These are phyloP conservation scores for Pigoraptor vietnamica DNA, from an alignment of 78 protist species.

Conservation along the genomic window DNA sequence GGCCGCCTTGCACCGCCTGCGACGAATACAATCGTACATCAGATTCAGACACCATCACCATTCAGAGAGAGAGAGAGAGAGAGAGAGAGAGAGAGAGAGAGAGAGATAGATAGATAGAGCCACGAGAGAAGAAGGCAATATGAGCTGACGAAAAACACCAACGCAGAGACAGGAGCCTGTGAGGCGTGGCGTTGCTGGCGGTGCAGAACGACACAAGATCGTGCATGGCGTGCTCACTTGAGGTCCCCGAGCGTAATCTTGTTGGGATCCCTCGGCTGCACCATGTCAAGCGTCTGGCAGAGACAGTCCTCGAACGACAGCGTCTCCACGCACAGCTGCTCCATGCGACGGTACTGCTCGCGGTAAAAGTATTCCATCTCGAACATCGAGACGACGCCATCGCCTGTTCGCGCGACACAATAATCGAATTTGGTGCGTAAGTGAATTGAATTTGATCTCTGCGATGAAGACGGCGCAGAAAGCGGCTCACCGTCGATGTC, in stretches of 20 bases:
- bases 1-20: too few relatives aligned
- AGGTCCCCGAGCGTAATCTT: slow-evolving; percentile 10
- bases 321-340: slow-evolving; percentile 44
- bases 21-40: too few relatives aligned
- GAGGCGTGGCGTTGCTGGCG: not conserved
- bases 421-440: not conserved
- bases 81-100: not conserved
- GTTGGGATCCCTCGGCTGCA: slow-evolving; percentile 8
- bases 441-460: not conserved
- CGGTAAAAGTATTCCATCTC: slow-evolving; percentile 82
- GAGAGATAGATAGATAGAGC: not conserved
- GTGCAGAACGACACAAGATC: not conserved
- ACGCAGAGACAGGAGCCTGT: not conserved
- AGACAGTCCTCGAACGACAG: slow-evolving; percentile 59
- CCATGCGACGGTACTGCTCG: slow-evolving; percentile 73
- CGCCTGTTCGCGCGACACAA: too few relatives aligned
- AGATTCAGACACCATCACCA: too few relatives aligned
- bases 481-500: slow-evolving; percentile 55
- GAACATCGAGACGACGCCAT: slow-evolving; percentile 68
- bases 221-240: not conserved
- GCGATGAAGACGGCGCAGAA: not conserved
- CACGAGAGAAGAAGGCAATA: not conserved
- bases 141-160: not conserved
- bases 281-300: slow-evolving; percentile 68
- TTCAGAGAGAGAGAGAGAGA: not conserved